Evolutionary conservation across 306 rosid species (phyloP).

Genomic region (Mucuna pruriens): DNA sequence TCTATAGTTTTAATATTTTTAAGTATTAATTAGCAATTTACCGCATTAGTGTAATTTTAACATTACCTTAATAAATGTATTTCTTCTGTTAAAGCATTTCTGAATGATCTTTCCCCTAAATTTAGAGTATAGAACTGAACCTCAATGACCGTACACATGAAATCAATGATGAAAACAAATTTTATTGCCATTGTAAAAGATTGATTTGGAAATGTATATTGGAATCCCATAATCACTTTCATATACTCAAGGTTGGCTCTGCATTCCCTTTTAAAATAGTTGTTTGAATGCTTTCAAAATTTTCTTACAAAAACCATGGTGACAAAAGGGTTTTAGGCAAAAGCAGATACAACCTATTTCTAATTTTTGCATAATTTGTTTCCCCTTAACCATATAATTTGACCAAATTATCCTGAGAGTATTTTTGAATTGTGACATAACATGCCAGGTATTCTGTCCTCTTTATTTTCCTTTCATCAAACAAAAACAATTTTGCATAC

Average conservation of each 20-base stretch:
- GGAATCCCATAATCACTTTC: neutral
- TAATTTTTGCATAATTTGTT: slow-evolving; percentile 3
- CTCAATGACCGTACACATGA: slow-evolving; percentile 16
- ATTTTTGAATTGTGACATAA: slow-evolving; percentile 24
- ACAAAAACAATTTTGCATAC: slow-evolving; percentile 1
- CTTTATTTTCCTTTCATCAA: slow-evolving; percentile 1
- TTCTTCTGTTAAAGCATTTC: slow-evolving; percentile 21
- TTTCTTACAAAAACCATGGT: neutral
- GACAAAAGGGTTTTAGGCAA: neutral
- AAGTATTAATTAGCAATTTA: neutral
- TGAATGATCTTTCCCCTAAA: neutral
- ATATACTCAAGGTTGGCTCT: neutral
- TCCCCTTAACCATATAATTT: neutral
- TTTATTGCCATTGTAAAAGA: slow-evolving; percentile 3
- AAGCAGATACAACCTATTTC: neutral
- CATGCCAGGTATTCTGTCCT: slow-evolving; percentile 2
- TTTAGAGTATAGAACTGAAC: neutral
- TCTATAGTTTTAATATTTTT: neutral
- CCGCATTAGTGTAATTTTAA: slow-evolving; percentile 1
- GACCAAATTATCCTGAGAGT: neutral
- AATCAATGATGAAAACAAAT: slow-evolving; percentile 7
- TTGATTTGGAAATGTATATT: slow-evolving; percentile 12
- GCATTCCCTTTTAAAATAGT: neutral
- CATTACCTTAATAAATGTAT: neutral
- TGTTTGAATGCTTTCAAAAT: slow-evolving; percentile 12